These are phyloP conservation scores for Aureobasidium pullulans DNA, from an alignment of 2,329 filamentous ascomycete genomes.

Conservation along the genomic window DNA sequence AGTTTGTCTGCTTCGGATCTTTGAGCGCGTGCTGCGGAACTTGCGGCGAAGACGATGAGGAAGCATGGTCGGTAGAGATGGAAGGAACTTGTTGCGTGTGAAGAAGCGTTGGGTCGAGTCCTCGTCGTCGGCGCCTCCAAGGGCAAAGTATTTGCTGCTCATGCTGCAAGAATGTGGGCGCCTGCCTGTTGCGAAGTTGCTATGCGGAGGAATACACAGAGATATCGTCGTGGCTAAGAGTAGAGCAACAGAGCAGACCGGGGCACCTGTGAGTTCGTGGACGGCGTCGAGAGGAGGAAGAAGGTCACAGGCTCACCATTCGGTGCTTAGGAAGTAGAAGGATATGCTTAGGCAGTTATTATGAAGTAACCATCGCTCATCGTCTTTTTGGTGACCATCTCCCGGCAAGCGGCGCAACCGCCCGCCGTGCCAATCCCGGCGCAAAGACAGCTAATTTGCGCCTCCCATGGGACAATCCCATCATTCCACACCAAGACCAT, in stretches of 20 bases:
- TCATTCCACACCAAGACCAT: not conserved
- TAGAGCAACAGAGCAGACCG: not conserved
- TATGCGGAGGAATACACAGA: not conserved
- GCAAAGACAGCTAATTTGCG: no score
- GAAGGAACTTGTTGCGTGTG: constrained; percentile 35
- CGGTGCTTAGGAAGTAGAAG: not conserved
- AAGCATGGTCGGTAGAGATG: constrained; percentile 45
- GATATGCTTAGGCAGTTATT: not conserved
- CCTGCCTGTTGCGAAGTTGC: not conserved
- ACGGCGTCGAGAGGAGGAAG: not conserved
- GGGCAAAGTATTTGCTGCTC: constrained; percentile 15
- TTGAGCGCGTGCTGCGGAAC: constrained; percentile 53
- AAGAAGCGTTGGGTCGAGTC: constrained; percentile 33
- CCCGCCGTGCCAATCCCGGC: not conserved
- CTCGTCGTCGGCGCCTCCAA: constrained; percentile 15
- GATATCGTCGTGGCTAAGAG: not conserved
- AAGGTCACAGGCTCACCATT: not conserved
- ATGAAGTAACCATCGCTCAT: constrained; percentile 7
- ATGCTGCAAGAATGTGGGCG: not conserved
- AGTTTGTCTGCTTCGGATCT: constrained; percentile 58
- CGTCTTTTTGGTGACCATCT: not conserved
- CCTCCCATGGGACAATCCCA: not conserved
- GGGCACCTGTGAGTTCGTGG: not conserved
- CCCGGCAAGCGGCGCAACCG: constrained; percentile 1
- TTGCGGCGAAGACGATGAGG: constrained; percentile 60